Evolutionary conservation across 164 flowering plant genomes (phyloP).

Genomic region (Umbellularia californica): DNA sequence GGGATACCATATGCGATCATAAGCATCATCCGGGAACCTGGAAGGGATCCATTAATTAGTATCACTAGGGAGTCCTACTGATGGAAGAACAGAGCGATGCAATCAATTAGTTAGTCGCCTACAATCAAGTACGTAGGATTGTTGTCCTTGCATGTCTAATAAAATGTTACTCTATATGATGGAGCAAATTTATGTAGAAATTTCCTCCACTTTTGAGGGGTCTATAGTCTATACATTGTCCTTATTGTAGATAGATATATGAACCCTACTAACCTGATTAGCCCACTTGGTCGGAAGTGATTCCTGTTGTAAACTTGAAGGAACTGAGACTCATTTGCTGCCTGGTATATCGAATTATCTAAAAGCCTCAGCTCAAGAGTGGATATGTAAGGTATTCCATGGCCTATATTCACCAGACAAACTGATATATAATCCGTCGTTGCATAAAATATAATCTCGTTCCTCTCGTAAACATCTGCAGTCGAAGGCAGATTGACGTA

Average conservation of each 20-base stretch:
- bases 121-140: too few species aligned
- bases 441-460: conserved; percentile 28
- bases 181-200: too few species aligned
- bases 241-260: too few species aligned
- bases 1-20: conserved; percentile 14
- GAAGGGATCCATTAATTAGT: background rate
- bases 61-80: too few species aligned
- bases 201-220: too few species aligned
- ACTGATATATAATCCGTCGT: conserved; percentile 15
- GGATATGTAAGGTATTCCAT: conserved; percentile 40
- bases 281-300: too few species aligned
- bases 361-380: conserved; percentile 33
- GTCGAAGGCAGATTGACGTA: conserved; percentile 14
- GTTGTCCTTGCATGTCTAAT: too few species aligned
- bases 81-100: too few species aligned
- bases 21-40: conserved; percentile 8
- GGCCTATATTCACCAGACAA: conserved; percentile 36
- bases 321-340: conserved; percentile 10
- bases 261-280: too few species aligned
- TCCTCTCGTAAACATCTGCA: background rate
- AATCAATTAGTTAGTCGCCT: background rate
- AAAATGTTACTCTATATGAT: too few species aligned
- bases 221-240: too few species aligned
- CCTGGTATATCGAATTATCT: conserved; percentile 13
- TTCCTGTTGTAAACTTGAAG: background rate